phyloP scores from a whole-genome alignment of 768 basidiomycete genomes.

The Trametes cubensis region DNA sequence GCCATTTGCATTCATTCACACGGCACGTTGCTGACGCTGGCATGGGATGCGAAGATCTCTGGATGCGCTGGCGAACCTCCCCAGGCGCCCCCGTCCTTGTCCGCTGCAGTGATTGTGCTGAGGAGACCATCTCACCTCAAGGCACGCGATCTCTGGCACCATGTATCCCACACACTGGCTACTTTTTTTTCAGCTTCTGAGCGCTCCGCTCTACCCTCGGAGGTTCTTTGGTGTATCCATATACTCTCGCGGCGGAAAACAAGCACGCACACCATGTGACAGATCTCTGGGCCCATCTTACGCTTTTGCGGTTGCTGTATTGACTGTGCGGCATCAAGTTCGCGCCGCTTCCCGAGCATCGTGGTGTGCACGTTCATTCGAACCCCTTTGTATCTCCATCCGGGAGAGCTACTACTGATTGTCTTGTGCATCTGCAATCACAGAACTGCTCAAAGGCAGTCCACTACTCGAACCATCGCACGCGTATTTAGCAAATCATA shows the following conservation, averaged over 20 bases:
- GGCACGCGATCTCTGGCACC: conserved; percentile 6
- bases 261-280: conserved; percentile 1
- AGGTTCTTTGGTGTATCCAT: conserved; percentile 10
- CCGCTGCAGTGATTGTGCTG: not conserved
- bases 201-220: conserved; percentile 23
- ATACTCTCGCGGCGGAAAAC: conserved; percentile 1
- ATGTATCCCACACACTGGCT: not conserved
- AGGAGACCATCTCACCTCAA: not conserved
- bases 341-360: conserved; percentile 14
- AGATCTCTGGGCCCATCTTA: not conserved
- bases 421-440: not conserved
- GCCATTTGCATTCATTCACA: conserved; percentile 1
- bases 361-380: conserved; percentile 11
- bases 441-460: not conserved
- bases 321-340: conserved; percentile 2
- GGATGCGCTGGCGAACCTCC: not conserved
- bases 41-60: conserved; percentile 17
- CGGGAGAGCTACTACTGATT: not conserved
- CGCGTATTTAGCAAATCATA: too few relatives aligned
- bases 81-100: not conserved
- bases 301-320: not conserved
- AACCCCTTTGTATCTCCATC: conserved; percentile 11
- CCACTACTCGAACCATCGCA: not conserved
- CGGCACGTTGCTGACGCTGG: conserved; percentile 15
- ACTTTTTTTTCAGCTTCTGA: conserved; percentile 11